A percentile compares a stretch with the other conserved stretches of the same genome.
These are phyloP conservation scores for Fraxinus excelsior DNA, from an alignment of 257 asterid species.

Conservation along the genomic window DNA sequence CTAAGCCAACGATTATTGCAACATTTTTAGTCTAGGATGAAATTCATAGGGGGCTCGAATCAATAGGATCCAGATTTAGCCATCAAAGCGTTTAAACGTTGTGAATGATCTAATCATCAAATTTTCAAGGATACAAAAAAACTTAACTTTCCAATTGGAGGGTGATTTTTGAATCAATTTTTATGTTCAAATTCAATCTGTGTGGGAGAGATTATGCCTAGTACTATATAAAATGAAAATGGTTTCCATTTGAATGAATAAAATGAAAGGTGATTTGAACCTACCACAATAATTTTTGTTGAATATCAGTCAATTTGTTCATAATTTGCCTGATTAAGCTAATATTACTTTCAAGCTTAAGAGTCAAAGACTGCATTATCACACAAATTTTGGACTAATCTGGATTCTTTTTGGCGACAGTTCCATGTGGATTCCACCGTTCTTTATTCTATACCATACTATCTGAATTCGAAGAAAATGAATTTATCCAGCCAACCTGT, in stretches of 20 bases:
- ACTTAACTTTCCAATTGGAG: background rate
- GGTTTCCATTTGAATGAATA: background rate
- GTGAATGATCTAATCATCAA: too few relatives aligned
- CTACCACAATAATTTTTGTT: conserved; percentile 15
- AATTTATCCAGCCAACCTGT: conserved; percentile 28
- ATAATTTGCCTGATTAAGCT: background rate
- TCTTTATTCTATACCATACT: background rate
- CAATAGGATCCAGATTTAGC: background rate
- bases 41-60: background rate
- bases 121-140: background rate
- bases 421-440: background rate
- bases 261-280: conserved; percentile 2
- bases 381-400: background rate
- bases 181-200: background rate
- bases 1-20: background rate
- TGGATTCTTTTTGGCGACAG: conserved; percentile 8
- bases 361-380: conserved; percentile 19
- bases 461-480: conserved; percentile 3
- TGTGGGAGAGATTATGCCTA: background rate
- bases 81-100: background rate
- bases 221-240: background rate
- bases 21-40: background rate
- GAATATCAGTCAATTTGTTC: background rate
- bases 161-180: too few relatives aligned
- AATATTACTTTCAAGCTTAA: background rate